Evolutionary conservation across 371 early-diverging fungal species (phyloP), one percentile per base, ranked within the genome.

Genomic region (Mortierella sp.): DNA sequence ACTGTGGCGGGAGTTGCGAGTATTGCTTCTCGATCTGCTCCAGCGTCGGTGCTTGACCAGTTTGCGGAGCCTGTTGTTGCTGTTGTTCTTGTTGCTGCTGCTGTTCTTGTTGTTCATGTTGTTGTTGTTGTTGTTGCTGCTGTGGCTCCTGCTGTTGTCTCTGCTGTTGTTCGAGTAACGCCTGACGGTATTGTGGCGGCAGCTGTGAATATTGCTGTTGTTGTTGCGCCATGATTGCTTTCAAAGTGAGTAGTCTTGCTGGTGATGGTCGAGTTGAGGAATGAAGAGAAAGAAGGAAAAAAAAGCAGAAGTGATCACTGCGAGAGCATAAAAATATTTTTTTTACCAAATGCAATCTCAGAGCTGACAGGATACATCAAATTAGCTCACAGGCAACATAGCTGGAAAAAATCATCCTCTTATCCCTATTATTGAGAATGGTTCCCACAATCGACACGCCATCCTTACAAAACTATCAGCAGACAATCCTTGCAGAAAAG

Each of bases 1-100:
- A 84, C 13, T 84, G 85, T 7, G 85, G 85, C 21, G 85, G 85
- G 1, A 84, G 77, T 70, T 84, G 85, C 8, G 81, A 79, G 68
- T 81, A 70, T 52, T 84, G 73, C 47, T 73, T 79, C 57, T 79
- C 79, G 71, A 84, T 81, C 58, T 84, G 81, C 11, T 81, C 65
- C 21, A 84, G 50, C 0, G 81, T 81, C 24, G 82, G 85, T 26
- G 80, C 73, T 44, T 38, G 63, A 38, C 44, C 19, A 68, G 55
- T 31, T 19, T 63, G 63, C 7, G 6, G 63, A 8, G 63, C 34
- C 21, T 44, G 68, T 52, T 75, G 58, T 24, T 70, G 72, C 73
- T 55, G 74, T 55, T 52, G 75, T 38, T 72, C 72, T 71, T 63
- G 58, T 7, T 48, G 55, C 55, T 77, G 57, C 24, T 73, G 72